Conservation (phyloP, 2,329 filamentous ascomycete genomes). For the Fusarium sp. region DNA sequence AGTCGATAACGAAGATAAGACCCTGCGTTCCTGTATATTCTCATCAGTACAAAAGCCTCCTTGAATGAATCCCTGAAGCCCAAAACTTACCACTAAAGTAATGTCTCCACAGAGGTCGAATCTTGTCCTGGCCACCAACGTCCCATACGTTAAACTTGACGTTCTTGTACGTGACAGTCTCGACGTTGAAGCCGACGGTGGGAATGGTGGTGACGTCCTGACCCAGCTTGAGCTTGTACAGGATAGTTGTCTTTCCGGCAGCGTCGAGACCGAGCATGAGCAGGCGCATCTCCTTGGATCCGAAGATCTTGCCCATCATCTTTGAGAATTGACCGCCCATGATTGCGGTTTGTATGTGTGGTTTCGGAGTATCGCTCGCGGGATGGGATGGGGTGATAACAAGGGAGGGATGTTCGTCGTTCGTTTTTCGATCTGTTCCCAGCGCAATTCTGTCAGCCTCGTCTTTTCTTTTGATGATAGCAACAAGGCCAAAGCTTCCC, state of each 20-base stretch:
- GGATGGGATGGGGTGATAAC: conserved; percentile 4
- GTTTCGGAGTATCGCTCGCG: background rate
- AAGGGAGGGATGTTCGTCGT: background rate
- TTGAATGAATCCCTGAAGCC: background rate
- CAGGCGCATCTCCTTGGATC: conserved; percentile 98
- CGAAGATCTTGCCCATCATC: conserved; percentile 98
- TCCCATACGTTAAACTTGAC: conserved; percentile 99
- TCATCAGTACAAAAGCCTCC: conserved; percentile 2
- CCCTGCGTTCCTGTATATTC: conserved; percentile 84
- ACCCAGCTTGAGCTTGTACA: conserved; percentile 98
- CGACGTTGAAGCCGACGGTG: conserved; percentile 98
- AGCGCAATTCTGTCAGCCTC: conserved; percentile 20
- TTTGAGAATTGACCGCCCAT: conserved; percentile 97
- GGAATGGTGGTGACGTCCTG: conserved; percentile 99
- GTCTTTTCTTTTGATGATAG: conserved; percentile 4
- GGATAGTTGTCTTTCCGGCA: conserved; percentile 98
- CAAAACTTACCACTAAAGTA: conserved; percentile 83
- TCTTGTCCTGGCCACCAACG: conserved; percentile 99
- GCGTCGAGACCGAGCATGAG: conserved; percentile 98
- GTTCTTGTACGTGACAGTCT: conserved; percentile 99
- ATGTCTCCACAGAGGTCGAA: conserved; percentile 95
- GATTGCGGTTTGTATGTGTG: conserved; percentile 50
- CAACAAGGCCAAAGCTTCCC: background rate
- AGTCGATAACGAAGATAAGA: conserved; percentile 98
- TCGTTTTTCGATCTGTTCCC: conserved; percentile 19